A percentile compares a stretch with the other conserved stretches of the same genome.
phyloP scores from a whole-genome alignment of 805 yeast species.

The Ogataea glucozyma region DNA sequence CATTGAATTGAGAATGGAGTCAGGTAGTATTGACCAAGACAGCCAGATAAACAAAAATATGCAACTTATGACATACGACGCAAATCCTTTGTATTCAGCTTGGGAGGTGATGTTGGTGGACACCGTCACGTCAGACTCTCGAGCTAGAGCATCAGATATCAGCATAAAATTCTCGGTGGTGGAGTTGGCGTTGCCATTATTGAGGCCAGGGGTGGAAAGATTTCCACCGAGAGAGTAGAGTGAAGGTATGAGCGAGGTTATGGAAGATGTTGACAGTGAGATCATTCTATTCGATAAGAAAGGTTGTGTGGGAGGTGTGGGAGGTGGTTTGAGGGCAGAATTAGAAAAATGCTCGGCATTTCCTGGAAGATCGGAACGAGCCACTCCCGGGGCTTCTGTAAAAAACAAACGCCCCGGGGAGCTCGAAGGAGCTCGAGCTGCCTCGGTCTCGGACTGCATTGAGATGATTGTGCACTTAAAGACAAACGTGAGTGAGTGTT shows the following conservation, averaged over 20 bases:
- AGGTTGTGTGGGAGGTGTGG: conserved; percentile 5
- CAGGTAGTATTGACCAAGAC: conserved; percentile 77
- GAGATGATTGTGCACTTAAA: too few relatives aligned
- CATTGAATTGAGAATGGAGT: conserved; percentile 47
- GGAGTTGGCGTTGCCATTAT: conserved; percentile 16
- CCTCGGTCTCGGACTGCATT: neutral
- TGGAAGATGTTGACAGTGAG: conserved; percentile 35
- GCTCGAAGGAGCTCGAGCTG: neutral
- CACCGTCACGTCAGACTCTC: conserved; percentile 67
- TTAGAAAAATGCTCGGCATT: neutral
- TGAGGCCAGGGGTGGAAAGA: conserved; percentile 26
- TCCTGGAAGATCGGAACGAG: too few relatives aligned
- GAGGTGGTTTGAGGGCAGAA: conserved; percentile 4
- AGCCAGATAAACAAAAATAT: conserved; percentile 56
- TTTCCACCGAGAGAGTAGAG: conserved; percentile 30
- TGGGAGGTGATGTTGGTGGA: conserved; percentile 54
- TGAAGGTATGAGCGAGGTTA: conserved; percentile 34
- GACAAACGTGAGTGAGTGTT: too few relatives aligned
- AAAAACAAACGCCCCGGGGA: too few relatives aligned
- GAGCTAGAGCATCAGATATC: conserved; percentile 55
- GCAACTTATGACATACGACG: conserved; percentile 69
- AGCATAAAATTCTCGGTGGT: conserved; percentile 16
- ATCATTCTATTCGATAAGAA: conserved; percentile 25
- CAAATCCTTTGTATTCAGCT: conserved; percentile 87
- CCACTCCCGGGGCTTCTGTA: too few relatives aligned